Evolutionary conservation across 805 yeast genomes (phyloP).

Genomic region (Metschnikowia lunata): DNA sequence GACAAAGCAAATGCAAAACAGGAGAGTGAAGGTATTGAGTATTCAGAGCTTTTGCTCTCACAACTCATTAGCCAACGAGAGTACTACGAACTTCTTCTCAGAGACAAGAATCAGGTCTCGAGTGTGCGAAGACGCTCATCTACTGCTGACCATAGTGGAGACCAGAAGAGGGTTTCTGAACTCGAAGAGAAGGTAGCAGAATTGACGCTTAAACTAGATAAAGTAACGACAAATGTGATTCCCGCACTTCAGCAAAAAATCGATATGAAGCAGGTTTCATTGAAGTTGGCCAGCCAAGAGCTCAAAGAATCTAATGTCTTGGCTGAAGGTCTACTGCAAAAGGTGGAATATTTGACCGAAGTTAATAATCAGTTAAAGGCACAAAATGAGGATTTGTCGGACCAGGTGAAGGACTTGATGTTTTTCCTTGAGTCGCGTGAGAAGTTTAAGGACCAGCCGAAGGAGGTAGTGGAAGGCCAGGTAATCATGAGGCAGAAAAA

Average conservation of each 20-base stretch:
- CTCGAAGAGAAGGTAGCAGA: constrained; percentile 28
- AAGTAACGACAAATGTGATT: constrained; percentile 23
- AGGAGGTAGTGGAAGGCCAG: constrained; percentile 70
- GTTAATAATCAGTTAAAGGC: constrained; percentile 25
- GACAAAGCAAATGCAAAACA: constrained; percentile 1
- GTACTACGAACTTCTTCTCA: constrained; percentile 56
- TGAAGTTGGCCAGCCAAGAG: constrained; percentile 27
- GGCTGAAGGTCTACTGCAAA: constrained; percentile 37
- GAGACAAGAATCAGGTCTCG: constrained; percentile 16
- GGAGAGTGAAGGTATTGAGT: constrained; percentile 45
- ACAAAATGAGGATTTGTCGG: constrained; percentile 48
- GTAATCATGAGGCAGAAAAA: constrained; percentile 38
- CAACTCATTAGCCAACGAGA: constrained; percentile 85
- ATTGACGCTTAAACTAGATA: constrained; percentile 17
- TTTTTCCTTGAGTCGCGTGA: constrained; percentile 70
- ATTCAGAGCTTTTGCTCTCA: constrained; percentile 70
- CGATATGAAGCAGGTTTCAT: constrained; percentile 26
- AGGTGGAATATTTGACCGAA: constrained; percentile 32
- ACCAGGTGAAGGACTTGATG: constrained; percentile 75
- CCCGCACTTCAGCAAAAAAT: constrained; percentile 34
- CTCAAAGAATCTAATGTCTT: constrained; percentile 29
- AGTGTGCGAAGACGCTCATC: constrained; percentile 15
- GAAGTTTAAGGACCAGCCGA: constrained; percentile 65
- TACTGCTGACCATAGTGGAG: constrained; percentile 3
- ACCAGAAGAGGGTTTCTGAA: constrained; percentile 14